Conservation (phyloP, 148 eudicot genomes). For the Chenopodium formosanum region DNA sequence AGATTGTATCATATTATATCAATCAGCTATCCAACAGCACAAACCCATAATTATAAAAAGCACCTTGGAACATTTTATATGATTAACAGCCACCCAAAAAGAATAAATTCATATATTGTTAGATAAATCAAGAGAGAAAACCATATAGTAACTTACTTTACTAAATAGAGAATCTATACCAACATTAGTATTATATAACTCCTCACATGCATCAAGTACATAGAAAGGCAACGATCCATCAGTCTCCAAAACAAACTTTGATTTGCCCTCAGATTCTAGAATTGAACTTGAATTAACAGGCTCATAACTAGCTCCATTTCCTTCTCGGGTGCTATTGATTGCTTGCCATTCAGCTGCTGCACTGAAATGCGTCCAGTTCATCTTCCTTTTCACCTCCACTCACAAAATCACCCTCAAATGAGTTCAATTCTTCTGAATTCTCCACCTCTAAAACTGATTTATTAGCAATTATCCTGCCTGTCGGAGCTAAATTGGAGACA, state of each 20-base stretch:
- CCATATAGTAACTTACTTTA: slow-evolving; percentile 51
- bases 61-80: no score
- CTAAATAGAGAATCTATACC: slow-evolving; percentile 88
- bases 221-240: slow-evolving; percentile 88
- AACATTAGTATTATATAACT: slow-evolving; percentile 59
- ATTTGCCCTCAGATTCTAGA: slow-evolving; percentile 45
- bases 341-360: slow-evolving; percentile 73
- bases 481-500: slow-evolving; percentile 8
- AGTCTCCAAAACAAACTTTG: slow-evolving; percentile 59
- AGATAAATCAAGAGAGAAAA: background rate
- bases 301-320: slow-evolving; percentile 15
- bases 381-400: slow-evolving; percentile 26
- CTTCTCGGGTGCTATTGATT: slow-evolving; percentile 43
- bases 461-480: slow-evolving; percentile 28
- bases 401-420: slow-evolving; percentile 14
- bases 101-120: background rate
- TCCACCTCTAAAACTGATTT: slow-evolving; percentile 23
- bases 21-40: slow-evolving; percentile 12
- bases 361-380: slow-evolving; percentile 30
- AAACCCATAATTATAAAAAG: background rate
- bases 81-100: slow-evolving; percentile 1
- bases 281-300: slow-evolving; percentile 16
- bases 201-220: slow-evolving; percentile 85
- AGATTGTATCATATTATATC: slow-evolving; percentile 23
- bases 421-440: slow-evolving; percentile 17